phyloP scores from a whole-genome alignment of 2,329 filamentous ascomycete genomes.

The Taxawa tesnikishii region DNA sequence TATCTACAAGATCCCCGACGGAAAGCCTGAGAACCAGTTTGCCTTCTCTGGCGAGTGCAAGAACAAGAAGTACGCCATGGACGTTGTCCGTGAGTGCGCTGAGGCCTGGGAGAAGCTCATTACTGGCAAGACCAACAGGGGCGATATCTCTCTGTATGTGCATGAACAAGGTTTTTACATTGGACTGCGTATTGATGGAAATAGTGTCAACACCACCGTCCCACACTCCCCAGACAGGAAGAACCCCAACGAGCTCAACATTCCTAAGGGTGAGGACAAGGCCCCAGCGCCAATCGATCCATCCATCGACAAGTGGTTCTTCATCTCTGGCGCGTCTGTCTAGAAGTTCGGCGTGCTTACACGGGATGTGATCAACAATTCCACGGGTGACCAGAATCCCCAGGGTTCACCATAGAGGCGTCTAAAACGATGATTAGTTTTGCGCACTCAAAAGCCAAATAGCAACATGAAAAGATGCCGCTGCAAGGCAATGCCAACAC shows the following conservation, averaged over 20 bases:
- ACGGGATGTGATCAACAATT: too few relatives aligned
- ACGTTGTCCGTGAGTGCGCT: conserved; percentile 88
- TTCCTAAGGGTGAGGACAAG: conserved; percentile 71
- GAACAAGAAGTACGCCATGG: conserved; percentile 98
- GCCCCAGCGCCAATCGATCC: conserved; percentile 79
- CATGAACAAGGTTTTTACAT: too few relatives aligned
- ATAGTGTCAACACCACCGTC: conserved; percentile 72
- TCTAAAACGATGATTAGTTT: too few relatives aligned
- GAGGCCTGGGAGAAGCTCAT: conserved; percentile 97
- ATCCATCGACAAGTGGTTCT: conserved; percentile 99
- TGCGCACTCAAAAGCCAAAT: too few relatives aligned
- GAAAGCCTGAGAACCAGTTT: conserved; percentile 99
- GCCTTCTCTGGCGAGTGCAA: conserved; percentile 99
- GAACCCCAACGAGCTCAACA: conserved; percentile 55
- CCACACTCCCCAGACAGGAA: conserved; percentile 61
- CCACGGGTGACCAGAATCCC: too few relatives aligned
- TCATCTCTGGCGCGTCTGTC: conserved; percentile 80
- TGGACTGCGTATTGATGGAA: too few relatives aligned
- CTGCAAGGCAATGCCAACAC: too few relatives aligned
- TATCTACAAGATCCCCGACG: conserved; percentile 99
- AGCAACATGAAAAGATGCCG: too few relatives aligned
- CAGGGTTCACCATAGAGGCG: too few relatives aligned
- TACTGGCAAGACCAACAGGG: conserved; percentile 71
- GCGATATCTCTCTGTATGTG: conserved; percentile 71
- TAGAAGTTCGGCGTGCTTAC: conserved; percentile 21